These are phyloP conservation scores for Dactylis glomerata DNA, from an alignment of 176 grass and related monocot genomes.

Conservation along the genomic window DNA sequence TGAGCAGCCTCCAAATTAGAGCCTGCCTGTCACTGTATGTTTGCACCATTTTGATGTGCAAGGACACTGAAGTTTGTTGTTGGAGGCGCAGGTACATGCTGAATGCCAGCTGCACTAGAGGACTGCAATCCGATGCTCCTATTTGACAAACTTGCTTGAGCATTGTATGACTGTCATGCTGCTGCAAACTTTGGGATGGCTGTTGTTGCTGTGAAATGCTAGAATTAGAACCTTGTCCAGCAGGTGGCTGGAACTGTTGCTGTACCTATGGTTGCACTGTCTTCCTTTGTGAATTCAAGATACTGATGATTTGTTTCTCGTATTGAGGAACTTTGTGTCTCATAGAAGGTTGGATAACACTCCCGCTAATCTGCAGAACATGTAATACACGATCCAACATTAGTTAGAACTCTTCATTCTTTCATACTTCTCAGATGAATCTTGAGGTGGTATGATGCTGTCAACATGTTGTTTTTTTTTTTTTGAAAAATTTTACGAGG, in stretches of 20 bases:
- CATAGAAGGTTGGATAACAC: constrained; percentile 39
- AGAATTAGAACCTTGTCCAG: constrained; percentile 56
- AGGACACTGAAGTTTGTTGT: constrained; percentile 40
- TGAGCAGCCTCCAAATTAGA: constrained; percentile 37
- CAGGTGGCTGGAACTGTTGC: constrained; percentile 26
- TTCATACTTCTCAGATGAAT: constrained; percentile 50
- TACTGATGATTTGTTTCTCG: constrained; percentile 61
- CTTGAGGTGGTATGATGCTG: constrained; percentile 33
- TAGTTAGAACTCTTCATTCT: constrained; percentile 62
- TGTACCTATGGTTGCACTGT: background rate
- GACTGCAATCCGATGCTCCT: constrained; percentile 40
- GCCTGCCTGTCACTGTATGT: constrained; percentile 32
- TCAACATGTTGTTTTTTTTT: no score
- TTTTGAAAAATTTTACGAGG: no score
- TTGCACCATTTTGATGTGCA: constrained; percentile 60
- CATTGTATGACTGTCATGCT: no score
- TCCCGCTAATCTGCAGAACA: constrained; percentile 49
- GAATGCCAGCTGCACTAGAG: constrained; percentile 30
- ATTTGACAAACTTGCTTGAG: constrained; percentile 18
- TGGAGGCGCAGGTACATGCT: constrained; percentile 51
- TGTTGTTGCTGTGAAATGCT: constrained; percentile 63
- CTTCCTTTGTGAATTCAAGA: constrained; percentile 55
- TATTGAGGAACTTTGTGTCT: constrained; percentile 55
- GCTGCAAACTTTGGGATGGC: constrained; percentile 45
- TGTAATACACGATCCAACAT: constrained; percentile 55